Conservation (phyloP, 805 yeast species). For the Wickerhamomyces bisporus region DNA sequence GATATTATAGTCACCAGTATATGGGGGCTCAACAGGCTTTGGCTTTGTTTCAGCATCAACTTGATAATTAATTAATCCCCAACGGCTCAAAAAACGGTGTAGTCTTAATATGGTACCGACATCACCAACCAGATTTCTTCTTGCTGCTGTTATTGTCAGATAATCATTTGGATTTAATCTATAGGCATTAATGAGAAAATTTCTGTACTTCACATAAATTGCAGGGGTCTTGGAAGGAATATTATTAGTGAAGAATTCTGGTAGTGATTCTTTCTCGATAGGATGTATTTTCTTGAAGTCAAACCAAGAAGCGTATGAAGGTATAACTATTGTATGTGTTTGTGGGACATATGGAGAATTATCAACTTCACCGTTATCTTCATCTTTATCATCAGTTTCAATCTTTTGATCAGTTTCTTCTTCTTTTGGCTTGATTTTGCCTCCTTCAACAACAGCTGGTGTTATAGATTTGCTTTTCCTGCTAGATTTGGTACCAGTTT, state of each 20-base stretch:
- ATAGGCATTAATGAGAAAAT: slow-evolving; percentile 85
- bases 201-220: slow-evolving; percentile 75
- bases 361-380: slow-evolving; percentile 8
- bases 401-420: slow-evolving; percentile 5
- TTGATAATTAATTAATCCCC: slow-evolving; percentile 94
- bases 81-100: slow-evolving; percentile 75
- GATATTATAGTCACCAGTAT: slow-evolving; percentile 70
- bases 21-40: slow-evolving; percentile 62
- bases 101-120: slow-evolving; percentile 84
- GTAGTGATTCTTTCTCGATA: slow-evolving; percentile 77
- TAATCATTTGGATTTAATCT: slow-evolving; percentile 87
- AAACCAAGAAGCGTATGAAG: slow-evolving; percentile 88
- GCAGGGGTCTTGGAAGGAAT: slow-evolving; percentile 77
- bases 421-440: slow-evolving; percentile 10
- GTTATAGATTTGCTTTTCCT: slow-evolving; percentile 7
- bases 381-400: slow-evolving; percentile 7
- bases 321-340: slow-evolving; percentile 79
- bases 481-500: slow-evolving; percentile 5
- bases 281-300: slow-evolving; percentile 63
- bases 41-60: slow-evolving; percentile 78
- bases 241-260: slow-evolving; percentile 76
- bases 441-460: slow-evolving; percentile 15
- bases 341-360: slow-evolving; percentile 39
- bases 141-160: slow-evolving; percentile 81
- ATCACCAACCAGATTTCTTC: slow-evolving; percentile 88